Percentiles rank a stretch among this genome's conserved stretches.
Conservation (phyloP, 1,284 basidiomycete species). For the Austroboletus novae-zelandiae region DNA sequence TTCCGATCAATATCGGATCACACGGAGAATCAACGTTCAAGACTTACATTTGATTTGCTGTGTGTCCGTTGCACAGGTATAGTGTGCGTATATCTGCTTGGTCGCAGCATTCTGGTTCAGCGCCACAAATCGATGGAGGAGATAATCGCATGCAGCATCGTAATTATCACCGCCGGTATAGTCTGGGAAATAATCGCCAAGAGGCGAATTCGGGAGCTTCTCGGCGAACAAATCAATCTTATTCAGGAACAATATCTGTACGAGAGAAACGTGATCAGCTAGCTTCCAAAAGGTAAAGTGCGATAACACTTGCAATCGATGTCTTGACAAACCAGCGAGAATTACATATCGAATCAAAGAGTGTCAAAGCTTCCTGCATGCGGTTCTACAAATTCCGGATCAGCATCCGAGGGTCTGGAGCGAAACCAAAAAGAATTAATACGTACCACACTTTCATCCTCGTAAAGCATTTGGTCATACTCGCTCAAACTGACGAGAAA, state of each 20-base stretch:
- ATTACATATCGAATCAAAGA: constrained; percentile 97
- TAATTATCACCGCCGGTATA: constrained; percentile 82
- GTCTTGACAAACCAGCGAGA: constrained; percentile 93
- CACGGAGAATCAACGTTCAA: neutral
- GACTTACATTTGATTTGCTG: constrained; percentile 83
- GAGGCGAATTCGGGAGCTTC: constrained; percentile 85
- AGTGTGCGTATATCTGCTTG: constrained; percentile 87
- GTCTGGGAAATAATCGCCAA: constrained; percentile 89
- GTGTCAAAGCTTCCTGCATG: constrained; percentile 94
- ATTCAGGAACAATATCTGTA: constrained; percentile 84
- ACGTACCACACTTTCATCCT: constrained; percentile 89
- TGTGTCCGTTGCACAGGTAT: constrained; percentile 88
- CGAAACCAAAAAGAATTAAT: neutral
- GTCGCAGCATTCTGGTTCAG: constrained; percentile 86
- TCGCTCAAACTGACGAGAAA: constrained; percentile 93
- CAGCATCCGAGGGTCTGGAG: constrained; percentile 7
- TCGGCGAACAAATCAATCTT: constrained; percentile 97
- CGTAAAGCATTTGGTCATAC: constrained; percentile 93
- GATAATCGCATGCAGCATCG: constrained; percentile 82
- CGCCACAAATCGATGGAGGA: constrained; percentile 83
- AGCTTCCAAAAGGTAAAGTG: constrained; percentile 2
- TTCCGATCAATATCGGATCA: constrained; percentile 4
- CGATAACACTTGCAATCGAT: constrained; percentile 58
- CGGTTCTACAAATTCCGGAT: constrained; percentile 63
- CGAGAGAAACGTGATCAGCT: neutral